Evolutionary conservation across 1,284 basidiomycete genomes (phyloP).

Genomic region (Microbotryum violaceum): DNA sequence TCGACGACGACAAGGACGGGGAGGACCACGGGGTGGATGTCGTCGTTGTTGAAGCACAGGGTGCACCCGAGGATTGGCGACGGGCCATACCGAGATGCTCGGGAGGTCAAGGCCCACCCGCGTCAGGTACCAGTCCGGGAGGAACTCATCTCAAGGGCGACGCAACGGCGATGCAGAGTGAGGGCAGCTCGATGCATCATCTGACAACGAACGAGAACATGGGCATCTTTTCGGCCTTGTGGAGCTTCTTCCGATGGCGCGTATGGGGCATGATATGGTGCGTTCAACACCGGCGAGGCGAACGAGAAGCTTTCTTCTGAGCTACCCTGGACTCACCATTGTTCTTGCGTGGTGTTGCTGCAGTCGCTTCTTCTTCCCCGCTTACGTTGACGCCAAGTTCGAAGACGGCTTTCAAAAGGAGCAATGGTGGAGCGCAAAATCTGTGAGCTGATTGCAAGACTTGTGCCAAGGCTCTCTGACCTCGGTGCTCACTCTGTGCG

Average conservation of each 20-base stretch:
- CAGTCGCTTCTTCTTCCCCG: slow-evolving; percentile 12
- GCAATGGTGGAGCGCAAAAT: background rate
- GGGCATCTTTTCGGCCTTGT: slow-evolving; percentile 3
- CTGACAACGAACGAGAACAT: slow-evolving; percentile 21
- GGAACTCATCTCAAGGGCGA: slow-evolving; percentile 12
- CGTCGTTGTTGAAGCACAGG: slow-evolving; percentile 26
- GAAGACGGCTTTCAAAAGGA: slow-evolving; percentile 31
- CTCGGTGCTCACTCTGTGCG: slow-evolving; percentile 18
- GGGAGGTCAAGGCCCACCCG: slow-evolving; percentile 4
- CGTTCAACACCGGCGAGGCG: background rate
- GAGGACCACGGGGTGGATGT: slow-evolving; percentile 24
- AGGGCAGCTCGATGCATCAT: slow-evolving; percentile 14
- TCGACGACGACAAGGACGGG: slow-evolving; percentile 6
- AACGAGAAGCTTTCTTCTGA: background rate
- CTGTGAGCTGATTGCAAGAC: background rate
- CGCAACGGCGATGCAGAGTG: slow-evolving; percentile 17
- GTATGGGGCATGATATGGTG: slow-evolving; percentile 17
- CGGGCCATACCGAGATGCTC: slow-evolving; percentile 6
- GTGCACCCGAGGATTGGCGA: slow-evolving; percentile 19
- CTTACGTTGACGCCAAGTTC: slow-evolving; percentile 17
- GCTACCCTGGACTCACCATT: background rate
- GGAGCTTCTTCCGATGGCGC: slow-evolving; percentile 18
- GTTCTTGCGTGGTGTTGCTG: too few species aligned
- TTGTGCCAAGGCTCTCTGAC: background rate
- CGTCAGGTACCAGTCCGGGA: slow-evolving; percentile 16